Base-by-base conservation (phyloP, 768 basidiomycete genomes). In the Leucocoprinus leucothites region DNA sequence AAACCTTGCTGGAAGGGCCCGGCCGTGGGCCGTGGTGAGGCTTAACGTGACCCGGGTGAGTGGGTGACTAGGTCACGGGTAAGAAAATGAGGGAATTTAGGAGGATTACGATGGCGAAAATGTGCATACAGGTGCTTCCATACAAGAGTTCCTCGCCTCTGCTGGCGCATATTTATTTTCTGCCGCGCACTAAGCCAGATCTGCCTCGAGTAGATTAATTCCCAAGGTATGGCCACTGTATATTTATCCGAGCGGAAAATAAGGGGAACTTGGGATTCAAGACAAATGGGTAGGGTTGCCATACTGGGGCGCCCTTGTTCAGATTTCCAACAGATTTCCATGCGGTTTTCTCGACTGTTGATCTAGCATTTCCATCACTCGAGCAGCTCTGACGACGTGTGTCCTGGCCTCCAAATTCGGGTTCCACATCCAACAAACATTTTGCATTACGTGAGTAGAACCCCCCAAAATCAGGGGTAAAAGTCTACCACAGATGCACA, bases 391-490 rank as follows among this genome's bases (percentile, higher is more conserved):
- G 46, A 41, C 62, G 66, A 65, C 62, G 67, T 68, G 68, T 62
- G 65, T 63, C 34, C 58, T 62, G 56, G 47, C 61, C 60, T 52
- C 69, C 65, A 67, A 64, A 69, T 72, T 69, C 66, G 73, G 70
- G 64, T 70, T 70, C 51, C 25, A 21, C 47, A 49, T 21, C 54
- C 54, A 56, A 49, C 46, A 63, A 62, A 64, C 46, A 61, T 60
- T 67, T 59, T 63, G 62, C 60, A 73, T 82, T 85, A 86, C 84
- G 84, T 86, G 82, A 80, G 74, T 69, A 66, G 60, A 59, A 74
- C 75, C 79, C 78, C 71, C 72, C 69, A 77, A 79, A 78, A 77
- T 77, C 76, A 79, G 79, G 80, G 80, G 78, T 71, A 74, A 77
- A 76, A 73, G 62, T 67, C 69, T 71, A 73, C 71, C 64, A 75